phyloP scores from a whole-genome alignment of 495 filamentous ascomycete species.

The Chaetomium tenue region DNA sequence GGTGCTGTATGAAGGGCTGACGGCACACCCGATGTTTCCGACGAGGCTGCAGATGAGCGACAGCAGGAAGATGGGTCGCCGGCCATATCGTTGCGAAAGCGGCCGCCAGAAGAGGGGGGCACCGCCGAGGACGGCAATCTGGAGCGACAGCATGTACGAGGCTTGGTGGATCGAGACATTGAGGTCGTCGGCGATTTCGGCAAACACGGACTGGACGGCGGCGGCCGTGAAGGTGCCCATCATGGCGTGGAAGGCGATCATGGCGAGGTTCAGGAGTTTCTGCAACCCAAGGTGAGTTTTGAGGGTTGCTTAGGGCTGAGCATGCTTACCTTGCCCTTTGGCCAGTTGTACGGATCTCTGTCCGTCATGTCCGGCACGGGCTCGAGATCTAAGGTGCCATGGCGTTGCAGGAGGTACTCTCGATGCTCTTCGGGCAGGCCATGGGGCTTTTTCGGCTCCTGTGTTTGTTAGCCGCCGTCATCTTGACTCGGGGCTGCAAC shows the following conservation, averaged over 20 bases:
- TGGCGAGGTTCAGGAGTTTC: slow-evolving; percentile 10
- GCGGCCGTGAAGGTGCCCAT: slow-evolving; percentile 13
- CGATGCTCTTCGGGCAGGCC: slow-evolving; percentile 8
- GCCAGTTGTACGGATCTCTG: slow-evolving; percentile 14
- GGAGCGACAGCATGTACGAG: slow-evolving; percentile 6
- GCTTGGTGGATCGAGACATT: slow-evolving; percentile 4
- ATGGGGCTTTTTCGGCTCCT: neutral
- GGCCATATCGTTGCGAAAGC: slow-evolving; percentile 1
- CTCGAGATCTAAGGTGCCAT: slow-evolving; percentile 16
- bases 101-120: slow-evolving; percentile 7
- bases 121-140: slow-evolving; percentile 9
- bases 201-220: slow-evolving; percentile 4
- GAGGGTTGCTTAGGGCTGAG: too few species aligned
- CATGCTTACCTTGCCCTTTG: neutral
- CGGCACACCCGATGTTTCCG: slow-evolving; percentile 13
- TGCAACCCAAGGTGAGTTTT: neutral
- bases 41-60: slow-evolving; percentile 14
- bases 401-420: slow-evolving; percentile 12
- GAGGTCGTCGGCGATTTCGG: slow-evolving; percentile 10
- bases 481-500: neutral
- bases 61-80: slow-evolving; percentile 7
- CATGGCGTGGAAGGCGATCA: slow-evolving; percentile 17
- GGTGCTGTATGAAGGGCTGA: slow-evolving; percentile 12
- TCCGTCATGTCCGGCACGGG: slow-evolving; percentile 14
- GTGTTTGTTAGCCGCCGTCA: neutral